Evolutionary conservation across 148 eudicot species (phyloP).

Genomic region (Fallopia convolvulus): DNA sequence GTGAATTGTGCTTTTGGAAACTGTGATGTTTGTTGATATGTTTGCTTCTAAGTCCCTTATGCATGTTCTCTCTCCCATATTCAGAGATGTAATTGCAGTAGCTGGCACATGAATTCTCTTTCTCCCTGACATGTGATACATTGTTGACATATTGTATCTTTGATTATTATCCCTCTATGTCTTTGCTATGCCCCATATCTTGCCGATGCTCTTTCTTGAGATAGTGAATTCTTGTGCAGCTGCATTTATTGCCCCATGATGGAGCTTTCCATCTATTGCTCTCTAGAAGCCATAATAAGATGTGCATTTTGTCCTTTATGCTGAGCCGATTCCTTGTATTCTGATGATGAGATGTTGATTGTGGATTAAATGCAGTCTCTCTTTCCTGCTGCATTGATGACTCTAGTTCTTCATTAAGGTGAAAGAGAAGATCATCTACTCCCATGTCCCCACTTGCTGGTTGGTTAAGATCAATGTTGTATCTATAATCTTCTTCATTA

Average conservation of each 20-base stretch:
- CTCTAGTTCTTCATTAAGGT: not conserved
- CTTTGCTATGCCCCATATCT: not conserved
- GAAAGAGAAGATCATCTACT: not conserved
- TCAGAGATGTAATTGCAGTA: too few relatives aligned
- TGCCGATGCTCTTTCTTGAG: not conserved
- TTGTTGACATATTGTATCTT: not conserved
- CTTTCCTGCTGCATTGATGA: not conserved
- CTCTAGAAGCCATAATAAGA: too few relatives aligned
- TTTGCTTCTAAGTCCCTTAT: too few relatives aligned
- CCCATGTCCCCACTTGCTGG: not conserved
- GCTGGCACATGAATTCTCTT: too few relatives aligned
- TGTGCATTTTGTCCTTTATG: not conserved
- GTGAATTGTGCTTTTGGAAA: too few relatives aligned
- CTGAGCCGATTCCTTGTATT: not conserved
- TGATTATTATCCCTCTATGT: not conserved
- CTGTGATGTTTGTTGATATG: too few relatives aligned
- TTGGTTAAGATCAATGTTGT: not conserved
- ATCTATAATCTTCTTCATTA: too few relatives aligned
- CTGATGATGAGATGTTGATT: not conserved
- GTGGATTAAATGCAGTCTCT: not conserved
- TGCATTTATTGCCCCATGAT: not conserved
- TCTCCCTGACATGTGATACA: too few relatives aligned
- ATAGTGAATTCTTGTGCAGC: not conserved
- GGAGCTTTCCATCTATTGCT: not conserved
- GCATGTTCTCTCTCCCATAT: too few relatives aligned